phyloP scores from a whole-genome alignment of 176 grass and related monocot genomes.

The Eragrostis curvula region DNA sequence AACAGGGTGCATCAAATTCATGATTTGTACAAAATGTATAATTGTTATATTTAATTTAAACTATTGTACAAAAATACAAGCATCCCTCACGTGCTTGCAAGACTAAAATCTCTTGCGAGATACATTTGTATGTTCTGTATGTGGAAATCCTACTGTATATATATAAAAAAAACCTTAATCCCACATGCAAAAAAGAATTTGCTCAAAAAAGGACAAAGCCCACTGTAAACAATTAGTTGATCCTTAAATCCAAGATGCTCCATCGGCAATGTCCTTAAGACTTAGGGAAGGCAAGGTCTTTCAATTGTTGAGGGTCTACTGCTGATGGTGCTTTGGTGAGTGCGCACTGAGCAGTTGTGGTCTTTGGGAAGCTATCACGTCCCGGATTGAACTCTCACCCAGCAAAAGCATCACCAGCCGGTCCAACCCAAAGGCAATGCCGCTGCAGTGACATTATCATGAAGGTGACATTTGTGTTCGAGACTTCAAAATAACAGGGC shows the following conservation, averaged over 20 bases:
- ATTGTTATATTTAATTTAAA: too few species aligned
- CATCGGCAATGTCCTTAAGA: neutral
- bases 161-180: neutral
- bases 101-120: too few species aligned
- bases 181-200: conserved; percentile 28
- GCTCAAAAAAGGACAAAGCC: neutral
- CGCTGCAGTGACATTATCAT: conserved; percentile 44
- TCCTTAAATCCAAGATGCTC: neutral
- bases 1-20: too few species aligned
- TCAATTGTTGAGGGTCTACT: conserved; percentile 81
- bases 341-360: conserved; percentile 86
- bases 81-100: neutral
- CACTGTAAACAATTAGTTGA: neutral
- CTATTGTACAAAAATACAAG: too few species aligned
- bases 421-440: conserved; percentile 97
- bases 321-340: conserved; percentile 85
- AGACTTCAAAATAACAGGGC: neutral
- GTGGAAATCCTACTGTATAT: neutral
- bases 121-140: too few species aligned
- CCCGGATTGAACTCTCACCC: conserved; percentile 75
- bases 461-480: neutral
- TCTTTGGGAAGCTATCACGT: conserved; percentile 97
- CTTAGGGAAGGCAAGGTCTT: conserved; percentile 64
- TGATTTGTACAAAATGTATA: too few species aligned
- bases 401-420: conserved; percentile 95